Evolutionary conservation across 495 filamentous ascomycete species (phyloP).

Genomic region (Hypoxylon cercidicola): DNA sequence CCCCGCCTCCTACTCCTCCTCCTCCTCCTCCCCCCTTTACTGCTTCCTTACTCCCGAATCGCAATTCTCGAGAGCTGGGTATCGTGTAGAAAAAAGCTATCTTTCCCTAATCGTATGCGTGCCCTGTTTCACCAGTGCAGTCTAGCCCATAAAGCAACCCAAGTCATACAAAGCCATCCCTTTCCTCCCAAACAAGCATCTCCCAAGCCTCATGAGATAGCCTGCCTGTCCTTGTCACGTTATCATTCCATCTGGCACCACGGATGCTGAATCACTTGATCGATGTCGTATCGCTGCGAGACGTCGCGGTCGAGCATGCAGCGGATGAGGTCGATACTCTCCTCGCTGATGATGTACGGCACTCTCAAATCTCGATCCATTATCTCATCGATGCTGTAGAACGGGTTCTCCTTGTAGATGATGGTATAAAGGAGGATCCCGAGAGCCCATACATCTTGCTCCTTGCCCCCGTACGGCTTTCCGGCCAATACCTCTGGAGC

Average conservation of each 20-base stretch:
- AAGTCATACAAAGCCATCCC: slow-evolving; percentile 20
- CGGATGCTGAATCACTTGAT: slow-evolving; percentile 83
- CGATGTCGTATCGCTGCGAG: slow-evolving; percentile 79
- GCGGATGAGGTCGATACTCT: slow-evolving; percentile 88
- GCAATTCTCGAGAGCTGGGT: slow-evolving; percentile 36
- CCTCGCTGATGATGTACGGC: slow-evolving; percentile 89
- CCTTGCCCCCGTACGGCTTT: slow-evolving; percentile 90
- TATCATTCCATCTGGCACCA: slow-evolving; percentile 68
- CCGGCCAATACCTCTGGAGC: slow-evolving; percentile 97
- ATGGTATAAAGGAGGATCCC: slow-evolving; percentile 98
- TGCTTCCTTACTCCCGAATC: slow-evolving; percentile 29
- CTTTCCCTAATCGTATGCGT: slow-evolving; percentile 22
- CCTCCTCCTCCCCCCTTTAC: background rate
- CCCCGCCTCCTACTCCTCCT: background rate
- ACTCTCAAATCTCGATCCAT: slow-evolving; percentile 95
- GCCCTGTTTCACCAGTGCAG: slow-evolving; percentile 27
- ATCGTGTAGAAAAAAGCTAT: slow-evolving; percentile 30
- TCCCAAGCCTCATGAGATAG: slow-evolving; percentile 8
- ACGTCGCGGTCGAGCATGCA: slow-evolving; percentile 93
- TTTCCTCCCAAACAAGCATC: slow-evolving; percentile 1
- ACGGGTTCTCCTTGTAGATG: slow-evolving; percentile 99
- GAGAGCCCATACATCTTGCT: slow-evolving; percentile 99
- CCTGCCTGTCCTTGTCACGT: slow-evolving; percentile 7
- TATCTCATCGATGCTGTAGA: slow-evolving; percentile 99
- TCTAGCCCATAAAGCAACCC: slow-evolving; percentile 25